Base-by-base conservation (phyloP, 2,329 filamentous ascomycete genomes). In the Chrysosporium queenslandicum region DNA sequence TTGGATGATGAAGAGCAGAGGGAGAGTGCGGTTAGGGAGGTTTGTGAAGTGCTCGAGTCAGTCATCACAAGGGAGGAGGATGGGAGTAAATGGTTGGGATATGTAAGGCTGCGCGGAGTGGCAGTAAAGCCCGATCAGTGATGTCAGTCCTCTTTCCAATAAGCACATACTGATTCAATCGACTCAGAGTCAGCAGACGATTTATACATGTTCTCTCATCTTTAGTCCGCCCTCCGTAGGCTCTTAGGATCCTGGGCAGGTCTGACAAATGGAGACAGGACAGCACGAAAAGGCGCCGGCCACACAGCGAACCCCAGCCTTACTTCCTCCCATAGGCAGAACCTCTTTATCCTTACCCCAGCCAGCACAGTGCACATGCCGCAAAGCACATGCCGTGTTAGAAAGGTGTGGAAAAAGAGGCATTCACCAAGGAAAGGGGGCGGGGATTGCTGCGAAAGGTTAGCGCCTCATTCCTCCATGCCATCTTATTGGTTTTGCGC, bases 11-110 rank as follows among this genome's bases (percentile, higher is more conserved):
- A 68, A 30, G 64, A 61, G 43, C 66, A 72, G 66, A 74, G 77
- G 56, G 80, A 83, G 55, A 71, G 64, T 40, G 75, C 70, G 4
- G 72, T 82, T 2, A 68, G 61, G 58, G 78, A 83, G 66, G 74
- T 78, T 4, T 73, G 74, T 7, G 74, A 77, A 45, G 68, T 80
- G 3, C 62, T 85, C 54, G 71, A 77, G 58, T 70, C 70, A 27
- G 75, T 82, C 2, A 78, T 81, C 52, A 72, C 65, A 50, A 74
- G 74, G 55, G 77, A 77, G 0, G 77, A 77, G 0, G 81, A 81
- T 48, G 79, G 79, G 14, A 76, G 76, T 55, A 63, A 66, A 59
- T 77, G 69, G 68, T 56, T 76, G 43, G 72, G 72, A 21, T 74
- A 75, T 64, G 69, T 74, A 11, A 64, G 74, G 54, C 60, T 75